Evolutionary conservation across 2,329 filamentous ascomycete genomes (phyloP).

Genomic region (Cladosporium colombiae): DNA sequence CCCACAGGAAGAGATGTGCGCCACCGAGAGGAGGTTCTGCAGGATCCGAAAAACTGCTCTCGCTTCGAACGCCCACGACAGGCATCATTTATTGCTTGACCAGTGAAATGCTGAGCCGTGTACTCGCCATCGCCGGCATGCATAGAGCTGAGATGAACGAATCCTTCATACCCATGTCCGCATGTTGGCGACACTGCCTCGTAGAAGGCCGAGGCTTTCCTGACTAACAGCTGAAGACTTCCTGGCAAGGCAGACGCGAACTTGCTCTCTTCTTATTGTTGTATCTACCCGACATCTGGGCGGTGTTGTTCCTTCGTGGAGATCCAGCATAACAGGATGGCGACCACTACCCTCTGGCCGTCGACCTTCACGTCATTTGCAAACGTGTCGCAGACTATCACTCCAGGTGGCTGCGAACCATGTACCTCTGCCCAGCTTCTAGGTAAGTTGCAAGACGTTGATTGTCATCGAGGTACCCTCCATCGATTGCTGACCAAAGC

Average conservation of each 20-base stretch:
- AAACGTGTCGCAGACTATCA: not conserved
- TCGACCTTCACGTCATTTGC: conserved; percentile 7
- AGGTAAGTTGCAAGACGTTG: not conserved
- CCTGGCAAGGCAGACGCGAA: not conserved
- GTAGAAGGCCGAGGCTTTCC: not conserved
- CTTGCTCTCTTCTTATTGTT: not conserved
- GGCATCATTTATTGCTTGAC: not conserved
- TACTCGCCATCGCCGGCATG: not conserved
- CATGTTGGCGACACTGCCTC: not conserved
- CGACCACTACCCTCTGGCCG: conserved; percentile 2
- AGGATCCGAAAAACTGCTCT: not conserved
- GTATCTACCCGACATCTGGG: not conserved
- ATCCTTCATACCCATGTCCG: not conserved
- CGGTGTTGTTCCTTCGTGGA: not conserved
- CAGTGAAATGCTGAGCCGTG: not conserved
- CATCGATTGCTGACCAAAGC: not conserved
- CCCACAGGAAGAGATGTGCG: not conserved
- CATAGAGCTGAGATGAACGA: not conserved
- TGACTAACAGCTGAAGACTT: not conserved
- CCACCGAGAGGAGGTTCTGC: not conserved
- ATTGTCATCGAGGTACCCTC: not conserved
- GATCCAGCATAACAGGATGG: not conserved
- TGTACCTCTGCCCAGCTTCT: conserved; percentile 7
- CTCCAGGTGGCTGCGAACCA: conserved; percentile 3
- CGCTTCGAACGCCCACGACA: not conserved